Percentiles rank a stretch among this genome's conserved stretches.
Evolutionary conservation across 192 early-diverging fungal genomes (phyloP).

Genomic region (Backusella luteola): DNA sequence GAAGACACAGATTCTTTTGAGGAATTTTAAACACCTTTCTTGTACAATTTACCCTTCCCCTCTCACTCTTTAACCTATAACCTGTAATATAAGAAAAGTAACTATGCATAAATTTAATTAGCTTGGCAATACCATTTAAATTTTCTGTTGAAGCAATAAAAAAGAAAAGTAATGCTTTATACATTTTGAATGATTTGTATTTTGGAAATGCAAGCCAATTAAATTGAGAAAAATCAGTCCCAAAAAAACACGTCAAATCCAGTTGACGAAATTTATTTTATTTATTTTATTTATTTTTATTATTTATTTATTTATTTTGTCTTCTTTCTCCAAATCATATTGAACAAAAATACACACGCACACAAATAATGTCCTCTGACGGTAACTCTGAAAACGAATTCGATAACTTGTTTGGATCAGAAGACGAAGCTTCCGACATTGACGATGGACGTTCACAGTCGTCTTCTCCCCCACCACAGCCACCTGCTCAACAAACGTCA

Average conservation of each 20-base stretch:
- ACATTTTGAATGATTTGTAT: too few species aligned
- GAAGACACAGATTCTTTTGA: constrained; percentile 34
- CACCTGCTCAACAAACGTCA: background rate
- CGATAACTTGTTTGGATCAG: constrained; percentile 32
- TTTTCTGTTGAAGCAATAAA: background rate
- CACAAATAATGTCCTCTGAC: background rate
- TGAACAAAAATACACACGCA: background rate
- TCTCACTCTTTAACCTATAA: background rate
- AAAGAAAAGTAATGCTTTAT: too few species aligned
- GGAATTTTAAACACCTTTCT: constrained; percentile 3
- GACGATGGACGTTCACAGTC: constrained; percentile 25
- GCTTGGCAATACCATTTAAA: background rate
- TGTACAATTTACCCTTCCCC: background rate
- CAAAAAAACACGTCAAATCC: background rate
- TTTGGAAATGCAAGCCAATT: too few species aligned
- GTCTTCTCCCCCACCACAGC: constrained; percentile 8
- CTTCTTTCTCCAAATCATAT: background rate
- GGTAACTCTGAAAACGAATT: constrained; percentile 15
- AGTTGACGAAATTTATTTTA: background rate
- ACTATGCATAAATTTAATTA: background rate
- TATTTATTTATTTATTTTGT: background rate
- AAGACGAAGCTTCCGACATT: constrained; percentile 36
- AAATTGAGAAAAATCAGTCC: background rate
- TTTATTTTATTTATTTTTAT: too few species aligned
- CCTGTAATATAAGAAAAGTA: background rate